phyloP scores from a whole-genome alignment of 306 rosid species.

The Aeschynomene evenia region DNA sequence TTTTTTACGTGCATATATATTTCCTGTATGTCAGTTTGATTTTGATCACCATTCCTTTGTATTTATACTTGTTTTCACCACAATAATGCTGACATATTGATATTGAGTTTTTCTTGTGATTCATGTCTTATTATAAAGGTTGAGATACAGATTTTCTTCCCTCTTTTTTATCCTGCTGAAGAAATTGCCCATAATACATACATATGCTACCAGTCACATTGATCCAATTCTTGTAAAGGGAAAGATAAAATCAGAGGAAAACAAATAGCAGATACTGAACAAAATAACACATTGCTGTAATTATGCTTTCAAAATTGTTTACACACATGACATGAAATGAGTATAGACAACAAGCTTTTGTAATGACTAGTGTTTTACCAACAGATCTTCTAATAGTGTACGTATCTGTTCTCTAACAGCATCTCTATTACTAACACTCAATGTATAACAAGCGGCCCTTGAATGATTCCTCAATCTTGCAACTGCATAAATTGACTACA shows the following conservation, averaged over 20 bases:
- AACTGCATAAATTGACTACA: constrained; percentile 49
- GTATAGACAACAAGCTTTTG: no score
- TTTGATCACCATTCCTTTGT: not conserved
- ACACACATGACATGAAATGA: no score
- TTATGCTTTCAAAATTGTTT: not conserved
- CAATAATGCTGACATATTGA: not conserved
- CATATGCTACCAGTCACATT: not conserved
- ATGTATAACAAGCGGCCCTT: constrained; percentile 57
- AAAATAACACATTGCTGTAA: not conserved
- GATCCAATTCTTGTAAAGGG: not conserved
- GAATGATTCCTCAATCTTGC: constrained; percentile 73
- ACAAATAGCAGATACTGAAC: not conserved
- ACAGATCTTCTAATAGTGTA: constrained; percentile 46
- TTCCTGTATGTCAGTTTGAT: not conserved
- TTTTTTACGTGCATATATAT: constrained; percentile 11
- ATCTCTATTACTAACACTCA: constrained; percentile 64
- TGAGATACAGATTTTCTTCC: constrained; percentile 1
- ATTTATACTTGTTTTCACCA: not conserved
- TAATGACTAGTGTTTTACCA: constrained; percentile 44
- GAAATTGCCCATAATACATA: not conserved
- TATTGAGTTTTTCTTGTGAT: constrained; percentile 3
- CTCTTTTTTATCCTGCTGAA: no score
- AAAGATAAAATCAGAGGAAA: not conserved
- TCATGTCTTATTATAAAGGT: not conserved
- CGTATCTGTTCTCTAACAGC: constrained; percentile 53